Evolutionary conservation across 306 rosid species (phyloP), one percentile per base, ranked within the genome.

Genomic region (Dicorynia guianensis): DNA sequence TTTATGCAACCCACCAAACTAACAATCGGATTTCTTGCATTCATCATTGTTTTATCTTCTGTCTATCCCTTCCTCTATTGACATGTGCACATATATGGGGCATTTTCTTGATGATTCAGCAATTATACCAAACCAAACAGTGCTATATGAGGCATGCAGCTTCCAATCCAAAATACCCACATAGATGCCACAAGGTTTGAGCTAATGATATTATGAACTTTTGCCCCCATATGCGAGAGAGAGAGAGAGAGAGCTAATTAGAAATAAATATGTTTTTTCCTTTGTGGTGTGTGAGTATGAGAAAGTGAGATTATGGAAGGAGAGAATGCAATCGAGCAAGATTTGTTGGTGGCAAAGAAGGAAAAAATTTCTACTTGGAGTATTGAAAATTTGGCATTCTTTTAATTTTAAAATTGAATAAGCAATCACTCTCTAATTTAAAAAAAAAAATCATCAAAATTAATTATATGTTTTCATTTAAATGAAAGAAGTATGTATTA

Each of bases 1-100:
- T 1, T 33, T 35, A 46, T 76, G 80, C 62, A 67, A 55, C 82
- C 74, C 76, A 79, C 85, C 75, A 80, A 34, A 46, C 65, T 48
- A 49, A 67, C 82, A 71, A 33, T 7, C 48, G 6, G 40, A 48
- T 56, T 62, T 54, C 76, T 53, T 76, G 20, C 34, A 50, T 35
- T 65, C 49, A 68, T 68, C 17, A 68, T 35, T 25, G 30, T 25
- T 25, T 25, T 25, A 25, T 68, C 19, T 58, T 25, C 25, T n/a
- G n/a, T 52, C 19, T 11, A 8, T 64, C 8, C 3, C 5, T 19
- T 18, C 11, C 69, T 43, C 36, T 64, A 44, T 43, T 64, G 43
- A 6, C 13, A 40, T 40, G n/a, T 30, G 11, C 17, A 8, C 18
- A 7, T 1, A 40, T 40, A 40, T 40, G 44, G 7, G 44, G 8